Evolutionary conservation across 1,284 basidiomycete genomes (phyloP), one percentile per base, ranked within the genome.

Genomic region (Ustilago hordei): DNA sequence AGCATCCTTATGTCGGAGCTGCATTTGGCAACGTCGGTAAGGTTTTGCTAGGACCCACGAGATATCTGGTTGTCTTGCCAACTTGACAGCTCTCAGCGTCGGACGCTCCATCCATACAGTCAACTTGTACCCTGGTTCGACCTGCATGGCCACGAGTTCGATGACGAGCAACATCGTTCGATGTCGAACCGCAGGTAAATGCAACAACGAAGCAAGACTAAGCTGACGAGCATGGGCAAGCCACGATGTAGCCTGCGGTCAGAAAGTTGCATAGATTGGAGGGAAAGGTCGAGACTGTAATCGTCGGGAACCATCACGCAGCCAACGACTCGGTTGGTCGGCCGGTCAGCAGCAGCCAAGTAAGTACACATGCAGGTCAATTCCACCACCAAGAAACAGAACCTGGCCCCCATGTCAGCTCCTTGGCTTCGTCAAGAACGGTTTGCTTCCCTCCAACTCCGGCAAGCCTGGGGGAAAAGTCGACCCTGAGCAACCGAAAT

Each of bases 11-110:
- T 35, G 48, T 50, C 48, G 48, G 48, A 54, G n/a, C 34, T 35
- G 34, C 52, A 12, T 54, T 36, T 54, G 31, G 34, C 32, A 17
- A 54, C 17, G 32, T 54, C 52, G 52, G 52, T 32, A 32, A 50
- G 28, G n/a, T 36, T 45, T n/a, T 54, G 34, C 52, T 9, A 54
- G 52, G 5, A 19, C 7, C 41, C 7, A 45, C 13, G 15, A 39
- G 38, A 45, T 17, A 45, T 17, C 13, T 45, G 41, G 9, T 17
- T 11, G 41, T 45, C 41, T 23, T 28, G n/a, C 7, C 6, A 8
- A 50, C 28, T 31, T 5, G 28, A 31, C 48, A 50, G 12, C 23
- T 11, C 28, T 17, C 28, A 45, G n/a, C 43, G 15, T 7, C n/a
- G n/a, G n/a, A 15, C n/a, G 43, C 13, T 15, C 43, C 8, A 19